phyloP scores from a whole-genome alignment of 345 rosid species.

The Syzygium aromaticum region DNA sequence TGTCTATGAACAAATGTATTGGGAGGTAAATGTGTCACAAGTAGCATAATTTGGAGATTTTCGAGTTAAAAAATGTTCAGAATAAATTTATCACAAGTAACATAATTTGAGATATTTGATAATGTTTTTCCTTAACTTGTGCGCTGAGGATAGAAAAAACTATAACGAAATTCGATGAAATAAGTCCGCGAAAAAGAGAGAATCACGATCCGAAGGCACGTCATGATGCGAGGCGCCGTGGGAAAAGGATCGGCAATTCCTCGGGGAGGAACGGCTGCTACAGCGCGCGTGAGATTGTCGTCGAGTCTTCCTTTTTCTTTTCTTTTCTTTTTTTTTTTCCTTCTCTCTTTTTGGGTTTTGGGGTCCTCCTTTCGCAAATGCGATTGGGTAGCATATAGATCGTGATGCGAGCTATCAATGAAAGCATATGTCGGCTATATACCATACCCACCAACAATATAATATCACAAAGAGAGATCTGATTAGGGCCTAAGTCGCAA shows the following conservation, averaged over 20 bases:
- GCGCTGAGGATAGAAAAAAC: no score
- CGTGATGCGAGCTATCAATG: slow-evolving; percentile 5
- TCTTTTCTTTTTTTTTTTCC: no score
- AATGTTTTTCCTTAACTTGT: no score
- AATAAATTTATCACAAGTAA: neutral
- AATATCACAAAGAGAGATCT: neutral
- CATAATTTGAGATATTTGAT: no score
- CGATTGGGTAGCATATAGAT: neutral
- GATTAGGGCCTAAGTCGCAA: neutral
- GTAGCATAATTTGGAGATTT: no score
- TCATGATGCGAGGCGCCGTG: neutral
- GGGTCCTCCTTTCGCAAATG: neutral
- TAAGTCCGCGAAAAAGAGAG: neutral
- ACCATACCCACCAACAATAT: slow-evolving; percentile 16
- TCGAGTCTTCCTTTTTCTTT: neutral
- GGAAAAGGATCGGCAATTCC: neutral
- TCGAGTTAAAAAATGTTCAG: no score
- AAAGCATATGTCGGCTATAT: slow-evolving; percentile 27
- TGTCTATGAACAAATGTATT: no score
- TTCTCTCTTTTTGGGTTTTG: neutral
- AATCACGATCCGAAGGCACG: neutral
- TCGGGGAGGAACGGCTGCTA: neutral
- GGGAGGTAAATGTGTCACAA: no score
- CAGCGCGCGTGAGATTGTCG: neutral
- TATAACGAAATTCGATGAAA: neutral